Conservation (phyloP, 805 yeast species). For the Lipomyces japonicus region DNA sequence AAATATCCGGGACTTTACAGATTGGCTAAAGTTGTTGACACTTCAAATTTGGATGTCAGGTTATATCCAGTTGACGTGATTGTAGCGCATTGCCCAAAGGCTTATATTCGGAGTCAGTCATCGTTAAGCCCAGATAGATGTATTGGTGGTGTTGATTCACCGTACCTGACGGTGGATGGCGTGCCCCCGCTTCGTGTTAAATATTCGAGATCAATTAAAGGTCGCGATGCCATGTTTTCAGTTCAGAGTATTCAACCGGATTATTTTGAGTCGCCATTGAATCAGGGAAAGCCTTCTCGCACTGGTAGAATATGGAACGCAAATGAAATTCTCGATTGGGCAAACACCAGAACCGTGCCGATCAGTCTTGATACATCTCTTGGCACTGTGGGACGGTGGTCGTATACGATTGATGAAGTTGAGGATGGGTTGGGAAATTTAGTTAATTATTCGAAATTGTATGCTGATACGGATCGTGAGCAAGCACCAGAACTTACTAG, state of each 20-base stretch:
- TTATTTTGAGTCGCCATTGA: conserved; percentile 29
- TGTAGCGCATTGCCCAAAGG: conserved; percentile 76
- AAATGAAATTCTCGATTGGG: conserved; percentile 35
- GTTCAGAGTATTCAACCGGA: conserved; percentile 29
- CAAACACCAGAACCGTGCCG: conserved; percentile 40
- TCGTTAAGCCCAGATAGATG: conserved; percentile 52
- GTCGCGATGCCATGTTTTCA: conserved; percentile 32
- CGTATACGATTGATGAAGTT: conserved; percentile 55
- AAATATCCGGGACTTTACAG: conserved; percentile 72
- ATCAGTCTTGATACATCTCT: conserved; percentile 45
- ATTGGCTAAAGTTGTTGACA: conserved; percentile 63
- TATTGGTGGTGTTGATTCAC: conserved; percentile 53
- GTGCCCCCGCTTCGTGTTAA: conserved; percentile 69
- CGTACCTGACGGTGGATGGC: conserved; percentile 59
- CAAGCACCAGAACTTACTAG: conserved; percentile 36
- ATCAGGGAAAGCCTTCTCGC: conserved; percentile 25
- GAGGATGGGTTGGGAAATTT: conserved; percentile 66
- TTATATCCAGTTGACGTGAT: conserved; percentile 58
- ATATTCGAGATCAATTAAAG: conserved; percentile 41
- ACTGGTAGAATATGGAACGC: conserved; percentile 25
- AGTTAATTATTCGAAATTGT: conserved; percentile 36
- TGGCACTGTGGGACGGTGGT: conserved; percentile 49
- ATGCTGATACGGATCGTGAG: conserved; percentile 26
- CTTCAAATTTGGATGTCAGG: conserved; percentile 54
- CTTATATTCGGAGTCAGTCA: conserved; percentile 44